Evolutionary conservation across 192 early-diverging fungal genomes (phyloP).

Genomic region (Paraglomus occultum): DNA sequence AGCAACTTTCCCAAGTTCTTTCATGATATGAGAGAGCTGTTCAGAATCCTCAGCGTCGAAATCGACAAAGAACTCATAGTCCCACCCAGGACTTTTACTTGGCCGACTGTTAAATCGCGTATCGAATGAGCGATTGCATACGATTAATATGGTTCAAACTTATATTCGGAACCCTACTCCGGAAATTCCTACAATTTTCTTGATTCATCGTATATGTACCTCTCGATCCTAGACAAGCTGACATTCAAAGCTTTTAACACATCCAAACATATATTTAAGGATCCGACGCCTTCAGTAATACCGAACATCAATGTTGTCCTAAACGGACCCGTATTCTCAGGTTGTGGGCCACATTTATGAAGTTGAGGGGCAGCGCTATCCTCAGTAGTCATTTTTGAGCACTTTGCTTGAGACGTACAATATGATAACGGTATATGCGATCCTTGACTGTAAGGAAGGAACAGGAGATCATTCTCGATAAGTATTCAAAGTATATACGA

Average conservation of each 20-base stretch:
- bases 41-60: slow-evolving; percentile 65
- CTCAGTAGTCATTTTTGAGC: no score
- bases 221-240: slow-evolving; percentile 94
- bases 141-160: background rate
- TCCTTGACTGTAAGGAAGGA: no score
- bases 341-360: no score
- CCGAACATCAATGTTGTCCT: slow-evolving; percentile 73
- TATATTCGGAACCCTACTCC: no score
- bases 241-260: slow-evolving; percentile 69
- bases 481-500: no score
- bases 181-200: background rate
- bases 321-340: slow-evolving; percentile 27
- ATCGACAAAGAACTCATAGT: slow-evolving; percentile 96
- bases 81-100: slow-evolving; percentile 67
- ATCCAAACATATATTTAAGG: slow-evolving; percentile 77
- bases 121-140: background rate
- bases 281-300: slow-evolving; percentile 81
- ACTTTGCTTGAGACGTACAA: no score
- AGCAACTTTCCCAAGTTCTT: slow-evolving; percentile 62
- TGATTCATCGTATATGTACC: slow-evolving; percentile 54
- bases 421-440: no score
- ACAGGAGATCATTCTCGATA: no score
- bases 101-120: slow-evolving; percentile 61
- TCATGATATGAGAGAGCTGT: slow-evolving; percentile 60
- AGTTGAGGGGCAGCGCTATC: no score